Base-by-base conservation (phyloP, 768 basidiomycete genomes). In the Rhizopogon sp. region DNA sequence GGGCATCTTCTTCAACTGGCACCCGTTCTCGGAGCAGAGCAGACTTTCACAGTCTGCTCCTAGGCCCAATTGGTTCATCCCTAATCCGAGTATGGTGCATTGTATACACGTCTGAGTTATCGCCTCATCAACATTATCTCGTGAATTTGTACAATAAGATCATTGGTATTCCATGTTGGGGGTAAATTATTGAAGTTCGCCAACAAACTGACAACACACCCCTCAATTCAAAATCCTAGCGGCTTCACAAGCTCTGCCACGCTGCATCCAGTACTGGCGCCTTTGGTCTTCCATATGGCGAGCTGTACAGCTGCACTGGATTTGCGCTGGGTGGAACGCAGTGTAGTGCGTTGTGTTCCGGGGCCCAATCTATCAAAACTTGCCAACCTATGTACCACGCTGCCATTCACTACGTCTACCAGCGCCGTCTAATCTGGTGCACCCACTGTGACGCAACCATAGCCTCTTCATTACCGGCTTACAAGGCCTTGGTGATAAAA, bases 211-310 rank as follows among this genome's bases (percentile, higher is more conserved):
- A 25, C 28, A 16, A 9, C 20, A 41, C 16, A n/a, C 44, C 22
- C 17, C 33, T 20, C 7, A 31, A 7, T 40, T 66, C 55, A 74
- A 57, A 78, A 78, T 2, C 86, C 86, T 42, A 88, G 72, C 59
- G 87, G 86, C 64, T 87, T 83, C 43, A 85, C 80, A 43, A 83
- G 57, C 74, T 79, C 63, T 82, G 79, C 85, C 85, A 88, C 1
- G 82, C 78, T 14, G 83, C 70, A 62, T 88, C 83, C 52, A 87
- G 59, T 29, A 75, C 72, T 2, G 75, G 74, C 13, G 73, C 61
- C 40, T 60, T 60, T 13, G 41, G 54, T 44, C 52, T 50, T 41
- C 43, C 60, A 20, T 58, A 42, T 1, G 29, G 33, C 14, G 33
- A 31, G 22, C 52, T 17, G 25, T 58, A 60, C n/a, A 47, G 53